phyloP scores from a whole-genome alignment of 345 rosid genomes.

The Salix caprea region DNA sequence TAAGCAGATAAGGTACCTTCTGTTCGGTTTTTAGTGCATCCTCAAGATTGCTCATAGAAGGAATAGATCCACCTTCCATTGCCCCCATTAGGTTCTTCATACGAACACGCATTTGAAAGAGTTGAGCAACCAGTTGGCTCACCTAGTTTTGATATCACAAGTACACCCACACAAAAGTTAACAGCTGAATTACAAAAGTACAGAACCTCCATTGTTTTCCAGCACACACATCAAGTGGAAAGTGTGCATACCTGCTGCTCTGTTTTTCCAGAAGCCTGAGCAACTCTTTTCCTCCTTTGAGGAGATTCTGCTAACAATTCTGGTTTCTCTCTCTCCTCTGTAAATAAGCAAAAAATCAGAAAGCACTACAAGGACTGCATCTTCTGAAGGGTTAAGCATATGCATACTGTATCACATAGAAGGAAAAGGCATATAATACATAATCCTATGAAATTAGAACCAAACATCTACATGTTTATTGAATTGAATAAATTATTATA shows the following conservation, averaged over 20 bases:
- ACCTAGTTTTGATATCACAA: constrained; percentile 44
- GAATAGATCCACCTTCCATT: constrained; percentile 93
- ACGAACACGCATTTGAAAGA: constrained; percentile 87
- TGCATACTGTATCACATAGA: not conserved
- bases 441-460: not conserved
- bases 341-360: constrained; percentile 15
- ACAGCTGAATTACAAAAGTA: not conserved
- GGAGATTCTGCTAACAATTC: constrained; percentile 90
- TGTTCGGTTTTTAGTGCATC: constrained; percentile 76
- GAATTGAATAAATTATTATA: not conserved
- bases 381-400: not conserved
- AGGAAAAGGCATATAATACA: not conserved
- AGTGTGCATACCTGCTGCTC: constrained; percentile 64
- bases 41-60: constrained; percentile 79
- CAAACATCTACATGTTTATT: not conserved
- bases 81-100: constrained; percentile 97
- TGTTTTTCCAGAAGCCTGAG: constrained; percentile 79
- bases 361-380: not conserved
- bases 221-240: constrained; percentile 1
- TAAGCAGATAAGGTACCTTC: constrained; percentile 46
- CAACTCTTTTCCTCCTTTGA: constrained; percentile 71
- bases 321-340: constrained; percentile 95
- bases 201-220: not conserved
- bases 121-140: constrained; percentile 92
- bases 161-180: constrained; percentile 6